These are phyloP conservation scores for Tricholoma sp. DNA, from an alignment of 768 basidiomycete genomes.

Conservation along the genomic window DNA sequence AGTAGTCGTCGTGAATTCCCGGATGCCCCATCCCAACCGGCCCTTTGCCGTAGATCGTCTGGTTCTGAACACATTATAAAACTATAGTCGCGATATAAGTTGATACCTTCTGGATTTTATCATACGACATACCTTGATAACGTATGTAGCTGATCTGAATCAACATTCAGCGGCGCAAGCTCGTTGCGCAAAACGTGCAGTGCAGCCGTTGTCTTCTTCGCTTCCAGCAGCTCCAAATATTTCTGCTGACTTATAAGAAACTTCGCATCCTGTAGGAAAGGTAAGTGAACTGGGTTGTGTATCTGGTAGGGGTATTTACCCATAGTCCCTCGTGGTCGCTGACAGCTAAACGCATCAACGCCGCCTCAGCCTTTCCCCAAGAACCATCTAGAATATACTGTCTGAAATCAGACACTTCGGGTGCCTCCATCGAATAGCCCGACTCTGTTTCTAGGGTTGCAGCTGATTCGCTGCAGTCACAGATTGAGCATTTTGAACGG, in stretches of 20 bases:
- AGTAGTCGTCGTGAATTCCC: constrained; percentile 74
- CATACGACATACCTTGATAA: constrained; percentile 68
- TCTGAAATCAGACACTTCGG: constrained; percentile 75
- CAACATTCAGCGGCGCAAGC: constrained; percentile 75
- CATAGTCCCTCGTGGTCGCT: constrained; percentile 60
- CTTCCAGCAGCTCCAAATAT: constrained; percentile 89
- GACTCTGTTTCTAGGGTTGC: constrained; percentile 89
- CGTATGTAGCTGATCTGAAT: constrained; percentile 77
- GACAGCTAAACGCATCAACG: constrained; percentile 66
- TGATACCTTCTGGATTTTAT: neutral
- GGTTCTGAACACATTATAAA: constrained; percentile 90
- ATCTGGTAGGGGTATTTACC: constrained; percentile 40
- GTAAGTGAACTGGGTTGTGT: constrained; percentile 4
- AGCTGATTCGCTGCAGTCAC: constrained; percentile 68
- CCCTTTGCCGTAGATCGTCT: constrained; percentile 74
- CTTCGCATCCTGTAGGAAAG: constrained; percentile 55
- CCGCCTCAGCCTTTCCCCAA: constrained; percentile 74
- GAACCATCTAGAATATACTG: constrained; percentile 72
- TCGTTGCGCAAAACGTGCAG: constrained; percentile 84
- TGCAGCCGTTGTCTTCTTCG: constrained; percentile 72
- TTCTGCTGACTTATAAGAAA: constrained; percentile 94
- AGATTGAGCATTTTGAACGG: neutral
- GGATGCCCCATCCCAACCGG: constrained; percentile 85
- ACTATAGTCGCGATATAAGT: constrained; percentile 32
- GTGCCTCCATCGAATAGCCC: constrained; percentile 79